Conservation (phyloP, 1,284 basidiomycete species). For the Fomes fomentarius region DNA sequence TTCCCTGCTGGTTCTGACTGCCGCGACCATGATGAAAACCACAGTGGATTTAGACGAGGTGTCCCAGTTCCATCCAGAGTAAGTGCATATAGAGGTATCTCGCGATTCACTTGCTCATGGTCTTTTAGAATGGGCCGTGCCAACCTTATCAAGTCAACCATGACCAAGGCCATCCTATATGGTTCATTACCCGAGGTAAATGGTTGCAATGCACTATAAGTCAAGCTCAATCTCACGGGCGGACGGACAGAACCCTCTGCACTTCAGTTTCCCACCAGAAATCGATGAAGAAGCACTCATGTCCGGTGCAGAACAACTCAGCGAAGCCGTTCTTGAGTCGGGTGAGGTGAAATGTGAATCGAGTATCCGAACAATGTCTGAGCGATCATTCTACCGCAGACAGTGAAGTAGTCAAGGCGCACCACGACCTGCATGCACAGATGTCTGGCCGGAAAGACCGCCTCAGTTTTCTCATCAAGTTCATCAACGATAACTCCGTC, state of each 20-base stretch:
- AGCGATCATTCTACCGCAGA: slow-evolving; percentile 44
- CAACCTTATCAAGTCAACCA: slow-evolving; percentile 76
- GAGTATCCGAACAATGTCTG: not conserved
- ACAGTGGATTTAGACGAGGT: slow-evolving; percentile 65
- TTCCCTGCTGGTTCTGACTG: slow-evolving; percentile 64
- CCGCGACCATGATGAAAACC: slow-evolving; percentile 69
- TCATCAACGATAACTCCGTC: slow-evolving; percentile 85
- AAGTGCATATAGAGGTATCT: slow-evolving; percentile 26
- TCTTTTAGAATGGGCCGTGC: slow-evolving; percentile 58
- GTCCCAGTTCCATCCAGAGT: slow-evolving; percentile 60
- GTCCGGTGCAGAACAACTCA: slow-evolving; percentile 79
- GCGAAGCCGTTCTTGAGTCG: slow-evolving; percentile 73
- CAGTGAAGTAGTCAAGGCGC: slow-evolving; percentile 70
- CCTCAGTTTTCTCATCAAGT: slow-evolving; percentile 82
- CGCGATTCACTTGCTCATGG: not conserved
- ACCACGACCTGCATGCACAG: slow-evolving; percentile 83
- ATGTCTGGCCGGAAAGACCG: slow-evolving; percentile 77
- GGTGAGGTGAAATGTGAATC: slow-evolving; percentile 37
- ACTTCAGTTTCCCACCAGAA: slow-evolving; percentile 81
- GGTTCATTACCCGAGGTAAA: slow-evolving; percentile 66
- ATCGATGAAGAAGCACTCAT: slow-evolving; percentile 82
- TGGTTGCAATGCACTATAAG: not conserved
- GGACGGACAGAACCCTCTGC: slow-evolving; percentile 70
- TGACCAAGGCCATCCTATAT: slow-evolving; percentile 89
- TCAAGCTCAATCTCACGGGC: not conserved